A percentile compares a stretch with the other conserved stretches of the same genome.
These are phyloP conservation scores for Candida sp. DNA, from an alignment of 1,139 yeast species.

Conservation along the genomic window DNA sequence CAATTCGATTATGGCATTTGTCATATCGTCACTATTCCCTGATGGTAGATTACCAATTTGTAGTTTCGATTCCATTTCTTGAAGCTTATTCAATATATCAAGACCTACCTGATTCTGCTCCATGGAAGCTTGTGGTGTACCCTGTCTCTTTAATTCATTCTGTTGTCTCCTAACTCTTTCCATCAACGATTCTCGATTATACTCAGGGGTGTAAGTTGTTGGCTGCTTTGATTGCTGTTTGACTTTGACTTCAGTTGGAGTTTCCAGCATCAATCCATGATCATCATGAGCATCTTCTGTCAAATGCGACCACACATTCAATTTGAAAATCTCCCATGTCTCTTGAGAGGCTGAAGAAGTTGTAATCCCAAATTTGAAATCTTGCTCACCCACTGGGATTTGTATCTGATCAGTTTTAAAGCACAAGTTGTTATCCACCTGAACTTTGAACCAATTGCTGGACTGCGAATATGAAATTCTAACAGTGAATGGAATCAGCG, in stretches of 20 bases:
- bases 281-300: constrained; percentile 57
- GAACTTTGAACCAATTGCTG: constrained; percentile 51
- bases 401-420: constrained; percentile 57
- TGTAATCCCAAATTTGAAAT: constrained; percentile 50
- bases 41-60: background rate
- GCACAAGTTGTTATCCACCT: constrained; percentile 67
- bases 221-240: constrained; percentile 14
- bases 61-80: constrained; percentile 1
- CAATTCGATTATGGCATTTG: constrained; percentile 8
- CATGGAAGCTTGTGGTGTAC: background rate
- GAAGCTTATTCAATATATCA: constrained; percentile 1
- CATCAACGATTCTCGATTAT: constrained; percentile 35
- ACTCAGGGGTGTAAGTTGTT: constrained; percentile 6
- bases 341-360: constrained; percentile 42
- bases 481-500: constrained; percentile 66
- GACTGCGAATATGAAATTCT: constrained; percentile 55
- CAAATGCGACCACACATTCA: constrained; percentile 51
- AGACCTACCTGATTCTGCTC: background rate
- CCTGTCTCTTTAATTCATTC: constrained; percentile 15
- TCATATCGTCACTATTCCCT: background rate
- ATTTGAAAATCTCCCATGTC: constrained; percentile 55
- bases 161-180: constrained; percentile 28
- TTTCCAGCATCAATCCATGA: constrained; percentile 51
- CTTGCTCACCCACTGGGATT: constrained; percentile 25
- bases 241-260: constrained; percentile 23